Conservation (phyloP, 495 filamentous ascomycete species). For the Zalerion maritima region DNA sequence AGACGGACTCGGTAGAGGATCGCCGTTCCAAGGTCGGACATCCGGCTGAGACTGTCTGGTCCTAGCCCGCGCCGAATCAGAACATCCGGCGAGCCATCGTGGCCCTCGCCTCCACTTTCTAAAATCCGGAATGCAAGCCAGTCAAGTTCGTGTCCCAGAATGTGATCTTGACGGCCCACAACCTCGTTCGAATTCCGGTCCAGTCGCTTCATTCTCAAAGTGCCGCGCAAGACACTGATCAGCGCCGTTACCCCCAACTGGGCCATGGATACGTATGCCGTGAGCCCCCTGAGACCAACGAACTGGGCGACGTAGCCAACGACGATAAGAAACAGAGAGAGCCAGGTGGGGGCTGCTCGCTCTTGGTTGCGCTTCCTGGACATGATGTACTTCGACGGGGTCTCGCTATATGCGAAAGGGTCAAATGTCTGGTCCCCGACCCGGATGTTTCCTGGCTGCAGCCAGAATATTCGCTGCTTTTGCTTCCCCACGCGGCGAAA, state of each 20-base stretch:
- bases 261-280: conserved; percentile 28
- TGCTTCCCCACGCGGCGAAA: conserved; percentile 13
- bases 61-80: too few species aligned
- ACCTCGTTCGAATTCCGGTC: conserved; percentile 21
- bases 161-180: background rate
- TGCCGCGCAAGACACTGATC: conserved; percentile 29
- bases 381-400: conserved; percentile 2
- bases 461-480: conserved; percentile 11
- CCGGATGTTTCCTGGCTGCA: conserved; percentile 12
- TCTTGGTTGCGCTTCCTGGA: background rate
- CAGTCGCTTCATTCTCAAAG: conserved; percentile 12
- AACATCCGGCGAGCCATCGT: too few species aligned
- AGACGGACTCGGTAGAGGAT: too few species aligned
- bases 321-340: conserved; percentile 1
- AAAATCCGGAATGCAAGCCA: conserved; percentile 17
- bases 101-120: too few species aligned
- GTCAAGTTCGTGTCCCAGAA: conserved; percentile 23
- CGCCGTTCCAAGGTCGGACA: too few species aligned
- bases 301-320: conserved; percentile 22
- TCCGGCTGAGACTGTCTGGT: too few species aligned
- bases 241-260: conserved; percentile 28
- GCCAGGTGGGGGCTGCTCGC: too few species aligned
- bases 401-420: conserved; percentile 2
- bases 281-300: conserved; percentile 29
- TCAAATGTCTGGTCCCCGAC: conserved; percentile 8